These are phyloP conservation scores for Aspergillus thermomutatus DNA, from an alignment of 2,329 filamentous ascomycete genomes.

Conservation along the genomic window DNA sequence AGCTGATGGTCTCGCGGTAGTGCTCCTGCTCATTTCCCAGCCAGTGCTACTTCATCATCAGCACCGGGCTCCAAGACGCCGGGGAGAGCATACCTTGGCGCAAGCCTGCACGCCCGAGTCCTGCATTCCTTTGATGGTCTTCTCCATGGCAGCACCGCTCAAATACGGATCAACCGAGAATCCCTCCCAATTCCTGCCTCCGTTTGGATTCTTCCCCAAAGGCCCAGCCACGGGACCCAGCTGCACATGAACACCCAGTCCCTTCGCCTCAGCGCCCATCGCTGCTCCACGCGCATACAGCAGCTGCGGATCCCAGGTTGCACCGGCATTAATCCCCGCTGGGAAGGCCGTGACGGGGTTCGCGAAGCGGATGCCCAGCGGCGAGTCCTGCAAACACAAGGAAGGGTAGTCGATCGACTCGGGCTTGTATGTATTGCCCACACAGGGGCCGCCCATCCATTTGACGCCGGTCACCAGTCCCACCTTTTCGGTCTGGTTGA, in stretches of 20 bases:
- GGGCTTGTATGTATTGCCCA: conserved; percentile 29
- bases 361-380: conserved; percentile 39
- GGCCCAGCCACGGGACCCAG: conserved; percentile 41
- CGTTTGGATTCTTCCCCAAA: conserved; percentile 39
- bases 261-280: conserved; percentile 51
- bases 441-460: conserved; percentile 29
- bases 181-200: conserved; percentile 46
- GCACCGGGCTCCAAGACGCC: conserved; percentile 32
- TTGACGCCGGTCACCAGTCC: conserved; percentile 28
- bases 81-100: conserved; percentile 12
- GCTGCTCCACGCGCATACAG: conserved; percentile 50
- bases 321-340: conserved; percentile 41
- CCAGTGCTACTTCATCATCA: conserved; percentile 53
- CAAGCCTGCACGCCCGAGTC: conserved; percentile 39
- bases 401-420: conserved; percentile 29
- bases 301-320: conserved; percentile 53
- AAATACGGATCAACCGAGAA: conserved; percentile 41
- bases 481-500: conserved; percentile 23
- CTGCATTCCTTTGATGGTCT: conserved; percentile 43
- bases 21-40: conserved; percentile 67
- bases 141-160: conserved; percentile 36
- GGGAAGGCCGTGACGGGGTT: conserved; percentile 44
- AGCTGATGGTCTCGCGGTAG: conserved; percentile 26
- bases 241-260: conserved; percentile 34
- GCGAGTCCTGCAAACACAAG: conserved; percentile 31